These are phyloP conservation scores for Ogataea allantospora DNA, from an alignment of 805 yeast genomes.

Conservation along the genomic window DNA sequence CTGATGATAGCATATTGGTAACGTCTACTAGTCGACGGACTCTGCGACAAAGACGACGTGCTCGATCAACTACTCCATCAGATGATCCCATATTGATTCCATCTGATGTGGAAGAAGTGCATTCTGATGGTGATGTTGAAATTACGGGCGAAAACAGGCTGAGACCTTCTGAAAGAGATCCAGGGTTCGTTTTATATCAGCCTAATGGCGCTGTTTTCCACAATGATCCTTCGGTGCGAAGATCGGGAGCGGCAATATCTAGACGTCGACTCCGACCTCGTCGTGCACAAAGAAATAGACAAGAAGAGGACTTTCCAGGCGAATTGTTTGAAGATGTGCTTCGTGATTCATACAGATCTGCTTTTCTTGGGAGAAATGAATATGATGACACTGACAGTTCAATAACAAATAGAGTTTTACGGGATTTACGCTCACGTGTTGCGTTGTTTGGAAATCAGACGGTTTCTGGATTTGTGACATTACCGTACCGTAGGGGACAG, in stretches of 20 bases:
- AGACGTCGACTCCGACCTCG: constrained; percentile 10
- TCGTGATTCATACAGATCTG: constrained; percentile 10
- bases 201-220: constrained; percentile 19
- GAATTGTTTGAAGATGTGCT: constrained; percentile 12
- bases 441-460: constrained; percentile 6
- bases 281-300: background rate
- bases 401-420: constrained; percentile 9
- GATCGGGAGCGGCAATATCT: constrained; percentile 3
- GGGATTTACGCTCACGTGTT: constrained; percentile 11
- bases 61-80: constrained; percentile 9
- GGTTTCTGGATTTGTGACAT: constrained; percentile 8
- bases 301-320: background rate
- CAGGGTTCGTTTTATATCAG: constrained; percentile 16
- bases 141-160: constrained; percentile 24
- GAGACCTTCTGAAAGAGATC: constrained; percentile 12
- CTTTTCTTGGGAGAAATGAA: constrained; percentile 4
- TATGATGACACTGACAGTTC: constrained; percentile 6
- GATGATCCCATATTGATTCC: constrained; percentile 23
- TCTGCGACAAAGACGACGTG: constrained; percentile 4
- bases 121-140: constrained; percentile 25
- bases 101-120: constrained; percentile 20
- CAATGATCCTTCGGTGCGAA: constrained; percentile 11
- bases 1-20: constrained; percentile 13
- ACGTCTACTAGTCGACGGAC: constrained; percentile 5
- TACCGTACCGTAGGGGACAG: background rate